Evolutionary conservation across 1,139 yeast genomes (phyloP), one percentile per base, ranked within the genome.

Genomic region (Pichia cactophila): DNA sequence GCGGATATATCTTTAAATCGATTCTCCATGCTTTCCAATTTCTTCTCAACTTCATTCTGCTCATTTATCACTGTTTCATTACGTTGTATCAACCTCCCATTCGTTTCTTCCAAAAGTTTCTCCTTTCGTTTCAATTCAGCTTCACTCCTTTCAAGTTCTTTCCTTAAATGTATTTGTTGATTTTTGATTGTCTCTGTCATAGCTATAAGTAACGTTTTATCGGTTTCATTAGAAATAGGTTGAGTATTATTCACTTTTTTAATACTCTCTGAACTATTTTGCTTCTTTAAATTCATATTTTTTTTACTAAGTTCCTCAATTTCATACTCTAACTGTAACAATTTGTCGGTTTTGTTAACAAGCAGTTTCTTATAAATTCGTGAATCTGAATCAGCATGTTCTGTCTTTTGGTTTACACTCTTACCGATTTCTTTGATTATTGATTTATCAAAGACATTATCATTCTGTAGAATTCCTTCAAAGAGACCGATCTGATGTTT

Each of bases 321-420:
- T 20, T 43, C 38, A 3, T 42, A 41, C 20, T 50, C 53, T 28
- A 50, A 14, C 26, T 50, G 43, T 20, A 50, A 36, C 9, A 50
- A 46, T 26, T 42, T 33, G 33, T 50, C 54, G 1, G 54, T 50
- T 26, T 50, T 50, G 1, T 48, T 35, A 14, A 50, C 48, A n/a
- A 50, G 41, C 14, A 50, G 23, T 35, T 48, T 48, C 26, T 49
- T 49, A 26, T 36, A 46, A 7, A 50, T 39, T 23, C 41, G 48
- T 35, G 44, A n/a, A 29, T 50, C 51, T 1, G 51, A 33, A 33
- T 44, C 37, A 11, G 46, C 38, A 11, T 47, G 44, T 38, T 39
- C 44, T 16, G 35, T 28, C 5, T 31, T 31, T 5, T 31, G n/a
- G 7, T 5, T 31, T 31, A 31, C 16, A 31, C 35, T 12, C 7